phyloP scores from a whole-genome alignment of 257 asterid species.

The Lavandula angustifolia region DNA sequence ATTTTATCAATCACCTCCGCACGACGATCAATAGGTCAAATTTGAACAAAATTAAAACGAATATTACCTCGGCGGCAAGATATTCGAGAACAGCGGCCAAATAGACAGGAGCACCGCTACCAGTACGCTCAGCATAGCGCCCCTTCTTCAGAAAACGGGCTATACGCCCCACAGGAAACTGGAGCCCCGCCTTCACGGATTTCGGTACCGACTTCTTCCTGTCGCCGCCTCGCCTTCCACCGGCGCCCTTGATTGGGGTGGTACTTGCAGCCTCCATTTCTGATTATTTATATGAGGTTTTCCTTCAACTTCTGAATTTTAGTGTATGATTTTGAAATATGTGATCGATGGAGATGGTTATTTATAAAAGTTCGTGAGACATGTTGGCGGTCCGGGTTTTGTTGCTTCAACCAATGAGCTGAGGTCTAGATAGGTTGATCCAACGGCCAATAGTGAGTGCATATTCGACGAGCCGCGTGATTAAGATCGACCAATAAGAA shows the following conservation, averaged over 20 bases:
- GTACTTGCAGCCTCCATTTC: constrained; percentile 17
- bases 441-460: constrained; percentile 16
- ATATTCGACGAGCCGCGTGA: constrained; percentile 17
- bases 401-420: constrained; percentile 15
- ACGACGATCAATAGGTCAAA: background rate
- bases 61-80: constrained; percentile 53
- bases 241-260: constrained; percentile 30
- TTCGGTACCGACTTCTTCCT: constrained; percentile 46
- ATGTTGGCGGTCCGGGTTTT: constrained; percentile 21
- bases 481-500: background rate
- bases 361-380: background rate
- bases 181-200: constrained; percentile 54
- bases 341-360: background rate
- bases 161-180: constrained; percentile 56
- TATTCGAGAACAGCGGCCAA: constrained; percentile 50
- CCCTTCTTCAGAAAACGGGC: constrained; percentile 50
- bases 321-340: background rate
- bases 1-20: background rate
- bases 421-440: background rate
- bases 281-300: background rate
- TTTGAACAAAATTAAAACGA: background rate
- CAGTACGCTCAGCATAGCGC: constrained; percentile 50
- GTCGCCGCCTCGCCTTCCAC: constrained; percentile 46
- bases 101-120: constrained; percentile 47
- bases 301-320: background rate